Evolutionary conservation across 2,329 filamentous ascomycete species (phyloP).

Genomic region (Aspergillus pseudonomiae): DNA sequence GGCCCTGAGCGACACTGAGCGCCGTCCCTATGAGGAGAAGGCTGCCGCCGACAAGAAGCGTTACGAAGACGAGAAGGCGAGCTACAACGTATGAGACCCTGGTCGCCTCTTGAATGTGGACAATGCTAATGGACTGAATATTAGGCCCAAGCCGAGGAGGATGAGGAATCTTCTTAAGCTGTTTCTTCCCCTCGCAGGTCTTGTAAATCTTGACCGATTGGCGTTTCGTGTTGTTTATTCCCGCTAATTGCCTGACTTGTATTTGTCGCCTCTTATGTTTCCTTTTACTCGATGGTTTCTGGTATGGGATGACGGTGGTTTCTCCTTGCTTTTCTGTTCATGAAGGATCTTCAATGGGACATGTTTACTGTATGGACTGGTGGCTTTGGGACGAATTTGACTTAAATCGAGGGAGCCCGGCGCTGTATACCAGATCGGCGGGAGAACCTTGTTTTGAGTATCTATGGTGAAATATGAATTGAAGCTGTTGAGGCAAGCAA

Average conservation of each 20-base stretch:
- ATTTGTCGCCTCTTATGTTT: conserved; percentile 33
- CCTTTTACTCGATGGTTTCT: conserved; percentile 36
- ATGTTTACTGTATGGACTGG: conserved; percentile 33
- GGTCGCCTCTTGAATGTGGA: neutral
- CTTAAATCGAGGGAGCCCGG: conserved; percentile 31
- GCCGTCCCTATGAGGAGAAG: conserved; percentile 93
- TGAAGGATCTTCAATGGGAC: conserved; percentile 35
- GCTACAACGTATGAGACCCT: conserved; percentile 73
- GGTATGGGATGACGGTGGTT: conserved; percentile 38
- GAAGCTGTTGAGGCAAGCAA: conserved; percentile 27
- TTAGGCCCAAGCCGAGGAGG: conserved; percentile 61
- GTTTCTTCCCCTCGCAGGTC: conserved; percentile 22
- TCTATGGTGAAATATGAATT: conserved; percentile 23
- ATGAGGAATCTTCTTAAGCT: conserved; percentile 52
- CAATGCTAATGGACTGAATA: conserved; percentile 8
- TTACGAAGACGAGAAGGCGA: conserved; percentile 96
- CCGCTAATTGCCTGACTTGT: conserved; percentile 35
- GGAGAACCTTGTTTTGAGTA: conserved; percentile 23
- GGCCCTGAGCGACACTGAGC: conserved; percentile 90
- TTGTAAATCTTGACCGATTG: conserved; percentile 33
- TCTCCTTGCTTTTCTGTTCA: conserved; percentile 34
- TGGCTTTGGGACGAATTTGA: conserved; percentile 30
- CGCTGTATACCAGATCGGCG: conserved; percentile 23
- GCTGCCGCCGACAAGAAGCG: conserved; percentile 97
- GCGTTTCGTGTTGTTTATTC: conserved; percentile 41